Evolutionary conservation across 495 filamentous ascomycete genomes (phyloP).

Genomic region (Podospora conica): DNA sequence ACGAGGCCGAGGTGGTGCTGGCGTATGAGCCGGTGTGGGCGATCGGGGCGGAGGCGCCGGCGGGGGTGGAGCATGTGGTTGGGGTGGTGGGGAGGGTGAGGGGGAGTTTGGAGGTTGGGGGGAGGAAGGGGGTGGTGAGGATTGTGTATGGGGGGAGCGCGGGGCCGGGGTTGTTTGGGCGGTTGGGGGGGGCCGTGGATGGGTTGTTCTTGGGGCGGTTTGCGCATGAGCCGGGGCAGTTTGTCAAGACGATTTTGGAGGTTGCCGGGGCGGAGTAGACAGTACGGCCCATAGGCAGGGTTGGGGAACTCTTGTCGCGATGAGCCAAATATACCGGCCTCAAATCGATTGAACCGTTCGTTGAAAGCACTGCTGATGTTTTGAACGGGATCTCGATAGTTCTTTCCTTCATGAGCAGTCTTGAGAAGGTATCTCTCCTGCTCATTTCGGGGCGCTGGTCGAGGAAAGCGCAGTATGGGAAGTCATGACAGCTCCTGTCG

Average conservation of each 20-base stretch:
- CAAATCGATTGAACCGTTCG: no score
- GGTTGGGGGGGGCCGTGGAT: constrained; percentile 62
- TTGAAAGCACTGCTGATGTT: no score
- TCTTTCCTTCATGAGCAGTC: no score
- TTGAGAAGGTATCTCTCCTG: no score
- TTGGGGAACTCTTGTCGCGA: no score
- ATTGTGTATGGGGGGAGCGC: constrained; percentile 79
- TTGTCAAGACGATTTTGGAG: constrained; percentile 62
- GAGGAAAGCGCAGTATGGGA: no score
- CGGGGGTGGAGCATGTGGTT: constrained; percentile 62
- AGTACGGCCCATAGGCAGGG: no score
- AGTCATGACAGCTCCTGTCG: no score
- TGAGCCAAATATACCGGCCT: no score
- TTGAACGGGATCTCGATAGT: no score
- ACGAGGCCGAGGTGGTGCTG: constrained; percentile 62
- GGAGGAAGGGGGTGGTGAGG: constrained; percentile 49
- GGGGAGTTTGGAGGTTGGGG: constrained; percentile 33
- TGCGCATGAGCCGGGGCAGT: constrained; percentile 64
- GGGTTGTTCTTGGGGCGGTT: constrained; percentile 79
- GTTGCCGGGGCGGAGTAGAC: constrained; percentile 48
- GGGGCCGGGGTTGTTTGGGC: constrained; percentile 65
- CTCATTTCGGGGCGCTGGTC: no score
- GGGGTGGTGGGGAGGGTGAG: constrained; percentile 60
- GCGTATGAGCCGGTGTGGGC: constrained; percentile 92
- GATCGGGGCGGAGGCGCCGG: constrained; percentile 70